phyloP scores from a whole-genome alignment of 345 rosid species.

The Psidium guajava region DNA sequence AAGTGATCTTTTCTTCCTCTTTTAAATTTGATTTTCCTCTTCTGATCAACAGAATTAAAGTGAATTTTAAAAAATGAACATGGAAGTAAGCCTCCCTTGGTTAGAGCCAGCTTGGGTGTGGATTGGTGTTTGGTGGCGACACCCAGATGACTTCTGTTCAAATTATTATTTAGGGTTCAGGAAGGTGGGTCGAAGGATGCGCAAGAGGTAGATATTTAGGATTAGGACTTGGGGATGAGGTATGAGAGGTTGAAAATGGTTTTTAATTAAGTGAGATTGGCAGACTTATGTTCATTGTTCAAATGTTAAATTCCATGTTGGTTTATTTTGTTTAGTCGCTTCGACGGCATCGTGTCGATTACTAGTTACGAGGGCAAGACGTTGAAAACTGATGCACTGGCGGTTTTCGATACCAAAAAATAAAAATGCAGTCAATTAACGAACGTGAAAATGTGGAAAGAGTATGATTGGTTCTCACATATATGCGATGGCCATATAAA shows the following conservation, averaged over 20 bases:
- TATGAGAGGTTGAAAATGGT: not conserved
- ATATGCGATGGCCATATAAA: not conserved
- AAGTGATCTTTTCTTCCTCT: not conserved
- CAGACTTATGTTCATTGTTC: not conserved
- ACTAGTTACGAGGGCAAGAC: not conserved
- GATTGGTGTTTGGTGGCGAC: not conserved
- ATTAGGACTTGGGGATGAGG: not conserved
- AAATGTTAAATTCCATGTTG: not conserved
- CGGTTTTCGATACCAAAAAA: not conserved
- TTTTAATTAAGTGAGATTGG: not conserved
- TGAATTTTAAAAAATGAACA: not conserved
- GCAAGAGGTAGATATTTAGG: not conserved
- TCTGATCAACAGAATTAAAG: not conserved
- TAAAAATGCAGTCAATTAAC: not conserved
- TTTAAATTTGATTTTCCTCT: not conserved
- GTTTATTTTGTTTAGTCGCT: not conserved
- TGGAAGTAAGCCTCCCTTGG: not conserved
- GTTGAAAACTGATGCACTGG: not conserved
- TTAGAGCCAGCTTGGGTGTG: not conserved
- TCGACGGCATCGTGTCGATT: not conserved
- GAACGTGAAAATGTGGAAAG: not conserved
- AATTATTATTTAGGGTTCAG: not conserved
- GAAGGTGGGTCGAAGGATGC: not conserved
- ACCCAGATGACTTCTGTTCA: not conserved
- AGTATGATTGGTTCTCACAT: not conserved